Evolutionary conservation across 345 rosid species (phyloP), one percentile per base, ranked within the genome.

Genomic region (Moricandia moricandioides): DNA sequence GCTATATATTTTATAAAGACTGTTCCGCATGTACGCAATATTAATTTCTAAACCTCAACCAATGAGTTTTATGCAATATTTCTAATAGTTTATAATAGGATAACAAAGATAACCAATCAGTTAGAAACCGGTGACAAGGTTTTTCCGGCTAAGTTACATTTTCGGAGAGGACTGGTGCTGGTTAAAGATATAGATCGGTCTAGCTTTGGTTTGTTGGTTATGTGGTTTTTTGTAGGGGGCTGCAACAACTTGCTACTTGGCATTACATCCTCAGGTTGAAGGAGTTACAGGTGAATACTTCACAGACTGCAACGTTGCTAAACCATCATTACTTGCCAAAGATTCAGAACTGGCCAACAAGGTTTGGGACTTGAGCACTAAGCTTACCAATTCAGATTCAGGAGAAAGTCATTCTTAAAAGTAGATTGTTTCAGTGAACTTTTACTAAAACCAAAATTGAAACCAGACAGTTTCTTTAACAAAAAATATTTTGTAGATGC

Each of bases 231-330:
- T 62, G 72, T 60, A 88, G 92, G 97, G 92, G 40, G 92, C 92
- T 0, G 92, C 94, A 58, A 87, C 97, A 26, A 86, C 92, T 52
- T 91, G 93, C 78, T 88, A 86, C 70, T 86, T 82, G 49, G 88
- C 97, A 65, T 73, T 85, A 81, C 76, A 87, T 80, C 92, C 90
- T 27, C 87, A 85, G 30, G 86, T 86, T 5, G 73, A 74, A 67
- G 93, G 90, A 24, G 80, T 78, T 0, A 81, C 78, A n/a, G 90
- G 88, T 0, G 73, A 81, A 60, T 86, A 88, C 62, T 86, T 88
- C 63, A n/a, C n/a, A 39, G 87, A 88, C 74, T 35, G 85, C 67
- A 87, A 86, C 80, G 59, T 79, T 66, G 85, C 67, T 10, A 80
- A 85, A 70, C 71, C 86, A 55, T 63, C 51, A 40, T 6, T 80